Evolutionary conservation across 1,139 yeast genomes (phyloP), one percentile per base, ranked within the genome.

Genomic region (Taphrina deformans): DNA sequence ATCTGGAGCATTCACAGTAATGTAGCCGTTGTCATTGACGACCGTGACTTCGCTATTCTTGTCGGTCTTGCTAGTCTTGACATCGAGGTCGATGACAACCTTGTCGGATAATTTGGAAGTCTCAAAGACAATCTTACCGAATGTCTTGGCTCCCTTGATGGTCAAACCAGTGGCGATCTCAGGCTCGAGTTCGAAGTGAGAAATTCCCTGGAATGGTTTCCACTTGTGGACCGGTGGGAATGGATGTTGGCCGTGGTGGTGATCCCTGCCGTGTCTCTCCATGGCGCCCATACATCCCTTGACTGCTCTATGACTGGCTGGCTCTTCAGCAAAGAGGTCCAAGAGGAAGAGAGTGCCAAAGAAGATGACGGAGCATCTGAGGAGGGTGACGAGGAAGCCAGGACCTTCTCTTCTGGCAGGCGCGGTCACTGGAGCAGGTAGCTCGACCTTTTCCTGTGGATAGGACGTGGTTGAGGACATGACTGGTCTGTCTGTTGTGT

Each of bases 21-120:
- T 18, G 50, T 59, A 48, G 23, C 63, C 63, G 18, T 59, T 44
- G 40, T 48, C 48, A 9, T 26, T 31, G 26, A 38, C 46, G 21
- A 59, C 56, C 3, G 63, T 59, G n/a, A 59, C 63, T 5, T 59
- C 56, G 12, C 38, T 40, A 38, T 35, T 35, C 40, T 50, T 35
- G 21, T 59, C 55, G 10, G 33, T 41, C 29, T 38, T 52, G 51
- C 50, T 59, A 5, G 63, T 59, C 56, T 50, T 48, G 50, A 59
- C 24, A 27, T 59, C 63, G 31, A 59, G 56, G 41, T 59, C 63
- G 12, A 59, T 48, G 31, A 59, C 40, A 14, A 59, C 63, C 29
- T 59, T 59, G 56, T 59, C 56, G 5, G 63, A 59, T n/a, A 59
- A 10, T 26, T 59, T 59, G 29, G 63, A 59, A 3, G 63, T 59